Evolutionary conservation across 495 filamentous ascomycete genomes (phyloP).

Genomic region (Aspergillus avenaceus): DNA sequence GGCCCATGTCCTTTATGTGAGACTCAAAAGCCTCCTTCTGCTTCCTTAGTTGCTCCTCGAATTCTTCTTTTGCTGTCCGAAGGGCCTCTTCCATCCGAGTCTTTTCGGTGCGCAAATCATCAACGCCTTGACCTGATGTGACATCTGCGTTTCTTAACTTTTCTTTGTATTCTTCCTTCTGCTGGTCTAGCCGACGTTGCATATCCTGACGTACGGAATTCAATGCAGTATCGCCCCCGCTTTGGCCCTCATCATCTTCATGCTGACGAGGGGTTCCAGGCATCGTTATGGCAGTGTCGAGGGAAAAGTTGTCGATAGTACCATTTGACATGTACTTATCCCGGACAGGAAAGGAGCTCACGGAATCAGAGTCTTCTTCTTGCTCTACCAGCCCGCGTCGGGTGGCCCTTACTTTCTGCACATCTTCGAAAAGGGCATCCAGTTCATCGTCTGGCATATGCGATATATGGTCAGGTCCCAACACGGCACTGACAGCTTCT

Average conservation of each 20-base stretch:
- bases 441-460: slow-evolving; percentile 90
- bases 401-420: slow-evolving; percentile 79
- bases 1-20: slow-evolving; percentile 57
- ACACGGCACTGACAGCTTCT: slow-evolving; percentile 84
- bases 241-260: slow-evolving; percentile 57
- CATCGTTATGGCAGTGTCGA: slow-evolving; percentile 91
- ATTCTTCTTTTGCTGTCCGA: slow-evolving; percentile 74
- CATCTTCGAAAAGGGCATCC: slow-evolving; percentile 91
- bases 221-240: slow-evolving; percentile 57
- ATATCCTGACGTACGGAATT: slow-evolving; percentile 77
- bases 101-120: slow-evolving; percentile 82
- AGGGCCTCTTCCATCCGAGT: slow-evolving; percentile 82
- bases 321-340: slow-evolving; percentile 97
- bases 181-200: slow-evolving; percentile 81
- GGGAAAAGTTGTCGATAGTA: slow-evolving; percentile 92
- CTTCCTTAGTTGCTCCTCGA: slow-evolving; percentile 71
- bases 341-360: slow-evolving; percentile 78
- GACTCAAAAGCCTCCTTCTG: slow-evolving; percentile 76
- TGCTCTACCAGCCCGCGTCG: slow-evolving; percentile 68
- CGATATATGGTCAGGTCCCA: slow-evolving; percentile 87
- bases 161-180: slow-evolving; percentile 75
- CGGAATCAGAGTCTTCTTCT: slow-evolving; percentile 86
- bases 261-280: slow-evolving; percentile 82
- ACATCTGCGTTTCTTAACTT: slow-evolving; percentile 75
- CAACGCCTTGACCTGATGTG: slow-evolving; percentile 69